phyloP scores from a whole-genome alignment of 208 protist genomes.

The Crithidia mellificae region DNA sequence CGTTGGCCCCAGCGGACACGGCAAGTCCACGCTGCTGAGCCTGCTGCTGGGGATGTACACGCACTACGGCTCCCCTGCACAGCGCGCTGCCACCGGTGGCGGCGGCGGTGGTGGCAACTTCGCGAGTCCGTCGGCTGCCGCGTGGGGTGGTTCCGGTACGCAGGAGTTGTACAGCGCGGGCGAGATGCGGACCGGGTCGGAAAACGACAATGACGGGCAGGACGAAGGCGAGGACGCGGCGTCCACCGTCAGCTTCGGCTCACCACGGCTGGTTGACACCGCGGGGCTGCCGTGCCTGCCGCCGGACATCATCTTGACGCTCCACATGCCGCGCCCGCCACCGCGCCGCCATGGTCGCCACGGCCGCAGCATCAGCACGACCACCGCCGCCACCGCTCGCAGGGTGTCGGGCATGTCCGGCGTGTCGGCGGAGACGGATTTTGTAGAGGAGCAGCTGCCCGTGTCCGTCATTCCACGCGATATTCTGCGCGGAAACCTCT shows the following conservation, averaged over 20 bases:
- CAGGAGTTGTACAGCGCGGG: not conserved
- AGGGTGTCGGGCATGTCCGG: slow-evolving; percentile 6
- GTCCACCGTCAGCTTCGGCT: slow-evolving; percentile 11
- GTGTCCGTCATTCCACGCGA: slow-evolving; percentile 39
- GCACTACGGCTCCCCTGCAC: slow-evolving; percentile 23
- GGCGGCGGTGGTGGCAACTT: not conserved
- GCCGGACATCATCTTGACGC: slow-evolving; percentile 24
- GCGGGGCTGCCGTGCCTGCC: not conserved
- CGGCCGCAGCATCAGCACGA: not conserved
- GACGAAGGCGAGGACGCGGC: not conserved
- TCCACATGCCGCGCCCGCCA: slow-evolving; percentile 1
- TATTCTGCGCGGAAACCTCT: slow-evolving; percentile 53
- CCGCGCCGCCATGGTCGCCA: not conserved
- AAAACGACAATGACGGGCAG: too few relatives aligned
- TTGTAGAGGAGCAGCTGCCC: slow-evolving; percentile 24
- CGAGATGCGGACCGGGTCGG: not conserved
- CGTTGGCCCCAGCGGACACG: slow-evolving; percentile 62
- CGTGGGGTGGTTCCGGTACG: too few relatives aligned
- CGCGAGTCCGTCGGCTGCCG: too few relatives aligned
- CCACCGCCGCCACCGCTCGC: too few relatives aligned
- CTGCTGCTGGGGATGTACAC: slow-evolving; percentile 72
- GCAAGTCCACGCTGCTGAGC: slow-evolving; percentile 78
- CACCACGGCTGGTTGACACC: slow-evolving; percentile 5
- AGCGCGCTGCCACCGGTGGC: not conserved
- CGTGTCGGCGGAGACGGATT: not conserved